phyloP scores from a whole-genome alignment of 2,329 filamentous ascomycete species.

The Neoarthrinium moseri region DNA sequence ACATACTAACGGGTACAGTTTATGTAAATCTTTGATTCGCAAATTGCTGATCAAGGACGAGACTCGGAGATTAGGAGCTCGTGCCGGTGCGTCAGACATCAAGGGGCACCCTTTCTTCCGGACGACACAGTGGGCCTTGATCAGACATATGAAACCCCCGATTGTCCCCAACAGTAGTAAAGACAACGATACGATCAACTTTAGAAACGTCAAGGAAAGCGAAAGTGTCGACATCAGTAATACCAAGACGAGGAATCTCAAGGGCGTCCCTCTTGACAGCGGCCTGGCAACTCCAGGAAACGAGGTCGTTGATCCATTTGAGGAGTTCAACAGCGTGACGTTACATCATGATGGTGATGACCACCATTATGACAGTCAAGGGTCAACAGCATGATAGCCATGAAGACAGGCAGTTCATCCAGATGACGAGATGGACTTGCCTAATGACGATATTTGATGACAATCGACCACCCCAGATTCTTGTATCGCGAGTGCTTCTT shows the following conservation, averaged over 20 bases:
- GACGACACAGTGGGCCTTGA: slow-evolving; percentile 92
- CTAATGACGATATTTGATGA: not conserved
- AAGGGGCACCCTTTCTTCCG: slow-evolving; percentile 96
- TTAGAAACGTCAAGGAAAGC: slow-evolving; percentile 96
- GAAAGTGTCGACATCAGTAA: slow-evolving; percentile 85
- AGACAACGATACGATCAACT: slow-evolving; percentile 92
- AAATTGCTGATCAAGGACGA: slow-evolving; percentile 99
- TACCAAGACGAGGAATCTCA: slow-evolving; percentile 52
- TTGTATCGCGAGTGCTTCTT: not conserved
- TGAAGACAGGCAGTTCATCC: not conserved
- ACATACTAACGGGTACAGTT: slow-evolving; percentile 46
- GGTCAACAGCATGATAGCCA: slow-evolving; percentile 22
- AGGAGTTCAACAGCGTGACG: slow-evolving; percentile 98
- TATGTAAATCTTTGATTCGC: slow-evolving; percentile 94
- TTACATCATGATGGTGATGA: slow-evolving; percentile 94
- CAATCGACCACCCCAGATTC: no score
- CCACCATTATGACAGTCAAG: slow-evolving; percentile 37
- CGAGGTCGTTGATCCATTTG: slow-evolving; percentile 85
- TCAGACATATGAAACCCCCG: slow-evolving; percentile 96
- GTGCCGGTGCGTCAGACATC: slow-evolving; percentile 94
- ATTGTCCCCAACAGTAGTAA: slow-evolving; percentile 91
- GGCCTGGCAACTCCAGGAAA: slow-evolving; percentile 81
- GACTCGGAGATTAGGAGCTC: slow-evolving; percentile 85
- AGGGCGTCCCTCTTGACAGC: slow-evolving; percentile 84
- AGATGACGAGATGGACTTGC: not conserved